phyloP scores from a whole-genome alignment of 441 rosid genomes.

The Corymbia citriodora region DNA sequence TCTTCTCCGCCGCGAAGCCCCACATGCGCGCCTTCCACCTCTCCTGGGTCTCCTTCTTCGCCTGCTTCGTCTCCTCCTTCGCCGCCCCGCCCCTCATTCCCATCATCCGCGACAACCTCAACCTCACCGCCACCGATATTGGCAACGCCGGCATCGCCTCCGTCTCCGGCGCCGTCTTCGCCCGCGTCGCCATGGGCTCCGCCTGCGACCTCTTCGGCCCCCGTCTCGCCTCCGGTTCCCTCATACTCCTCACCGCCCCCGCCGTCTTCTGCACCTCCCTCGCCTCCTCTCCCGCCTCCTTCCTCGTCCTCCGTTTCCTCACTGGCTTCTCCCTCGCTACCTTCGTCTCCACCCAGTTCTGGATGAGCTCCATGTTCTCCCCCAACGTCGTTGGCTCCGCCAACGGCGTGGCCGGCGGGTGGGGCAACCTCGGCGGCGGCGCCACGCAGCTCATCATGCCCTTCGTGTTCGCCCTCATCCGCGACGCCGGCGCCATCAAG shows the following conservation, averaged over 20 bases:
- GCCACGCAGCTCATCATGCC: slow-evolving; percentile 18
- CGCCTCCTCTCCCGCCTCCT: slow-evolving; percentile 5
- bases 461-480: slow-evolving; percentile 1
- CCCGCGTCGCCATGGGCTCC: slow-evolving; percentile 7
- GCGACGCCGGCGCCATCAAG: slow-evolving; percentile 7
- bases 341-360: slow-evolving; percentile 12
- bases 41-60: slow-evolving; percentile 11
- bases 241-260: slow-evolving; percentile 11
- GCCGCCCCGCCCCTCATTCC: slow-evolving; percentile 12
- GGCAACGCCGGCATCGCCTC: slow-evolving; percentile 14
- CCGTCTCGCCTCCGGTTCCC: slow-evolving; percentile 10
- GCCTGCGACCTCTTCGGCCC: slow-evolving; percentile 14
- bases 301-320: slow-evolving; percentile 10
- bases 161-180: slow-evolving; percentile 11
- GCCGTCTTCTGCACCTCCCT: slow-evolving; percentile 8
- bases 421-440: slow-evolving; percentile 17
- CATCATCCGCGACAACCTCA: slow-evolving; percentile 11
- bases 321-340: slow-evolving; percentile 11
- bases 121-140: slow-evolving; percentile 10
- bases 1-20: slow-evolving; percentile 8
- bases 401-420: slow-evolving; percentile 10
- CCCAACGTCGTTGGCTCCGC: slow-evolving; percentile 9
- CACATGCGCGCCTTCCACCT: slow-evolving; percentile 18
- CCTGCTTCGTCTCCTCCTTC: slow-evolving; percentile 14
- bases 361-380: slow-evolving; percentile 15